These are phyloP conservation scores for Phalaenopsis aphrodite DNA, from an alignment of 106 monocot species.

Conservation along the genomic window DNA sequence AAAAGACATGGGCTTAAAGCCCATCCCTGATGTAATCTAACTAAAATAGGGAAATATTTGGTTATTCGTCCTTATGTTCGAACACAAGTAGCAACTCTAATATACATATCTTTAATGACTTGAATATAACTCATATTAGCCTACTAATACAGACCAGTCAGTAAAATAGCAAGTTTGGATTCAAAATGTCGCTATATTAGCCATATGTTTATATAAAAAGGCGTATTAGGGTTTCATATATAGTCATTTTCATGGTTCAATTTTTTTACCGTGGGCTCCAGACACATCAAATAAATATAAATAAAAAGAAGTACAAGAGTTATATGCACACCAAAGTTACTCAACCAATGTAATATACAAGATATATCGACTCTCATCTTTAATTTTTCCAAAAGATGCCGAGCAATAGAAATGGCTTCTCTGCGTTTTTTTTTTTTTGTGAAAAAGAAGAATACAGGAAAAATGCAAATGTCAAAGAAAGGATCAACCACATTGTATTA, in stretches of 20 bases:
- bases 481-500: conserved; percentile 12
- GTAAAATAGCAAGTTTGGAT: background rate
- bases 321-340: background rate
- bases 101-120: too few species aligned
- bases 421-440: too few species aligned
- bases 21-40: too few species aligned
- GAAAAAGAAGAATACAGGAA: background rate
- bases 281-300: background rate
- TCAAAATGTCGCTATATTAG: background rate
- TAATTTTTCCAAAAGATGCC: background rate
- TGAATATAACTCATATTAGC: background rate
- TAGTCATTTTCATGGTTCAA: background rate
- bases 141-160: background rate
- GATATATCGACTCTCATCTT: background rate
- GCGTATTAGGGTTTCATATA: background rate
- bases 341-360: background rate
- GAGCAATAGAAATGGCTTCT: background rate
- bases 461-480: conserved; percentile 5
- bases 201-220: background rate
- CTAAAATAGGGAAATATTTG: too few species aligned
- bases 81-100: too few species aligned
- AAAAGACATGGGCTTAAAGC: too few species aligned
- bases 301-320: background rate
- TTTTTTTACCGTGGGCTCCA: background rate
- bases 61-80: too few species aligned